Base-by-base conservation (phyloP, 441 rosid genomes). In the Pelargonium myrrhifolium region DNA sequence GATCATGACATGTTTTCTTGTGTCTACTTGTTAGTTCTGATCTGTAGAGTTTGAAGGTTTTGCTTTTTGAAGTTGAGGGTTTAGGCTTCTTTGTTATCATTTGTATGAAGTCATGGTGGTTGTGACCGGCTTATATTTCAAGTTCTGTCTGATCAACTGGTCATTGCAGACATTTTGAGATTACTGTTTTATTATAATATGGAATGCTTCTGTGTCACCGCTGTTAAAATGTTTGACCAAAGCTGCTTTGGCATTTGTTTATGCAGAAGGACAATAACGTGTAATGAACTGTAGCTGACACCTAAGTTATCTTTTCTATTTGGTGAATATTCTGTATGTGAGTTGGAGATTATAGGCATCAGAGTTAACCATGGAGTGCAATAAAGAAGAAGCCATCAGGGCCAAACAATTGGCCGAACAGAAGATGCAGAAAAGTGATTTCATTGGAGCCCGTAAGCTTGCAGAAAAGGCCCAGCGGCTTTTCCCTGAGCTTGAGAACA, bases 371-470 rank as follows among this genome's bases (percentile, higher is more conserved):
- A 87, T 87, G 93, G 93, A 85, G 64, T 87, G 89, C 80, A 87
- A 87, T 75, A 87, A 79, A 79, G 93, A 87, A 35, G 93, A 87
- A 72, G 88, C 90, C 68, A 11, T 62, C 10, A 76, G 79, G 67
- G 88, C 90, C 4, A 84, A 73, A 68, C 51, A 60, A 26, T 12
- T 85, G 67, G 87, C 93, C 17, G 88, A 81, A 75, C 71, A 65
- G 62, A 83, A 69, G 74, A 77, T 87, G 83, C 65, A 5, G 53
- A 70, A 62, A 64, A 77, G 81, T 64, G 88, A 87, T 76, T 80
- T 81, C 71, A 62, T 37, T 24, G 85, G 78, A 37, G 93, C 86
- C 37, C 76, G 68, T 40, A 85, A 76, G 68, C 11, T 85, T 70
- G 72, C 75, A 5, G 70, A 59, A 40, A 81, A 64, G 78, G 93